Evolutionary conservation across 768 basidiomycete species (phyloP).

Genomic region (Coprinopsis strossmayeri): DNA sequence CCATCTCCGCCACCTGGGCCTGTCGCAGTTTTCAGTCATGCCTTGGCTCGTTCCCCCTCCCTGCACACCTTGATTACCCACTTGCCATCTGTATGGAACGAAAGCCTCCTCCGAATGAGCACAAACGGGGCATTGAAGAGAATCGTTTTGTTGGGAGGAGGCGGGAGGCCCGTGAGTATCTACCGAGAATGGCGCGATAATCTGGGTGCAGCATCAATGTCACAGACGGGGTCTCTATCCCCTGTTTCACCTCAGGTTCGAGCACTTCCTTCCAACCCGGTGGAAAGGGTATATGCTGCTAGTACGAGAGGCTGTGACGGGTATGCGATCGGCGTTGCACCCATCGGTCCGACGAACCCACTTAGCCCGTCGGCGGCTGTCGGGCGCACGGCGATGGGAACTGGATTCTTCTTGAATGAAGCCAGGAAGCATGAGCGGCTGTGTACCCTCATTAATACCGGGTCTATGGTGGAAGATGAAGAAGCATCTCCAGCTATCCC

Average conservation of each 20-base stretch:
- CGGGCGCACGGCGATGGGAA: conserved; percentile 21
- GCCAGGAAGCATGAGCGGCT: conserved; percentile 46
- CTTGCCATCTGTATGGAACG: conserved; percentile 55
- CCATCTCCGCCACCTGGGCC: conserved; percentile 22
- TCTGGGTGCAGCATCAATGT: too few species aligned
- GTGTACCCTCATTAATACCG: conserved; percentile 45
- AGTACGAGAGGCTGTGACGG: conserved; percentile 1
- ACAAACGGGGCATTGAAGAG: conserved; percentile 41
- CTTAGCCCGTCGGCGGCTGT: conserved; percentile 1
- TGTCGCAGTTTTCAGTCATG: conserved; percentile 24
- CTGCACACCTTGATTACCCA: conserved; percentile 47
- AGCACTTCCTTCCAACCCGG: conserved; percentile 5
- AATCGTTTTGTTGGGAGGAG: conserved; percentile 30
- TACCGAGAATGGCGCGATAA: neutral
- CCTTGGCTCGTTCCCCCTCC: conserved; percentile 32
- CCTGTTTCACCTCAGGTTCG: neutral
- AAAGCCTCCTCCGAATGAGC: conserved; percentile 41
- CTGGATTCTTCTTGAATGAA: conserved; percentile 52
- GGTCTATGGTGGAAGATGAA: conserved; percentile 24
- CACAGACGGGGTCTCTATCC: too few species aligned
- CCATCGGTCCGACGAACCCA: conserved; percentile 8
- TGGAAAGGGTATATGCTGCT: conserved; percentile 8
- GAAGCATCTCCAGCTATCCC: neutral
- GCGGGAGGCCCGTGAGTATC: conserved; percentile 10
- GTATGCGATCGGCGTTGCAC: conserved; percentile 13